These are phyloP conservation scores for Westerdykella sp. DNA, from an alignment of 2,329 filamentous ascomycete species.

Conservation along the genomic window DNA sequence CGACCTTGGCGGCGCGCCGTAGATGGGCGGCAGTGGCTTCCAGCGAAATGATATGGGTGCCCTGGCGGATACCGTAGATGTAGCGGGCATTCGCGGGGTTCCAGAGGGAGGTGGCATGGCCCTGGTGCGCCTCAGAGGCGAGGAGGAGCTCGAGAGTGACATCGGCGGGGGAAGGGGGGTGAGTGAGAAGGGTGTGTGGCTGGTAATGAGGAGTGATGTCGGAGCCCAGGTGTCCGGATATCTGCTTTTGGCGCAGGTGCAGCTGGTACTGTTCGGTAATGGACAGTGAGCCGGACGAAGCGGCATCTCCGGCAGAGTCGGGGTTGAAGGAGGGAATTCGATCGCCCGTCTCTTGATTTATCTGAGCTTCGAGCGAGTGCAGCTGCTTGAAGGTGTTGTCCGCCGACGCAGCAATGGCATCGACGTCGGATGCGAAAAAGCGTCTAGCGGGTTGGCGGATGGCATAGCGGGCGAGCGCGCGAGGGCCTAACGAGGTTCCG, in stretches of 20 bases:
- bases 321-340: slow-evolving; percentile 17
- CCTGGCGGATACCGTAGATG: slow-evolving; percentile 83
- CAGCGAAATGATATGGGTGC: slow-evolving; percentile 87
- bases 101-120: slow-evolving; percentile 86
- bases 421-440: slow-evolving; percentile 29
- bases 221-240: slow-evolving; percentile 35
- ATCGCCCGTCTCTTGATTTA: slow-evolving; percentile 20
- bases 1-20: slow-evolving; percentile 85
- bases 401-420: slow-evolving; percentile 26
- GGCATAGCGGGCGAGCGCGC: slow-evolving; percentile 30
- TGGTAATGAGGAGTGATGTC: slow-evolving; percentile 51
- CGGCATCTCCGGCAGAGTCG: slow-evolving; percentile 8
- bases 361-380: slow-evolving; percentile 30
- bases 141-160: slow-evolving; percentile 82
- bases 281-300: slow-evolving; percentile 8
- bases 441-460: slow-evolving; percentile 17
- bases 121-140: slow-evolving; percentile 51
- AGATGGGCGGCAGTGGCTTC: slow-evolving; percentile 85
- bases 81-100: slow-evolving; percentile 91
- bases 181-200: slow-evolving; percentile 58
- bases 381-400: slow-evolving; percentile 25
- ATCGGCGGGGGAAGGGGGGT: slow-evolving; percentile 71
- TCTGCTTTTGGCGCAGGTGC: slow-evolving; percentile 38
- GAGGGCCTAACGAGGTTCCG: slow-evolving; percentile 28
- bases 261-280: slow-evolving; percentile 40